Evolutionary conservation across 306 rosid genomes (phyloP), one percentile per base, ranked within the genome.

Genomic region (Sophora flavescens): DNA sequence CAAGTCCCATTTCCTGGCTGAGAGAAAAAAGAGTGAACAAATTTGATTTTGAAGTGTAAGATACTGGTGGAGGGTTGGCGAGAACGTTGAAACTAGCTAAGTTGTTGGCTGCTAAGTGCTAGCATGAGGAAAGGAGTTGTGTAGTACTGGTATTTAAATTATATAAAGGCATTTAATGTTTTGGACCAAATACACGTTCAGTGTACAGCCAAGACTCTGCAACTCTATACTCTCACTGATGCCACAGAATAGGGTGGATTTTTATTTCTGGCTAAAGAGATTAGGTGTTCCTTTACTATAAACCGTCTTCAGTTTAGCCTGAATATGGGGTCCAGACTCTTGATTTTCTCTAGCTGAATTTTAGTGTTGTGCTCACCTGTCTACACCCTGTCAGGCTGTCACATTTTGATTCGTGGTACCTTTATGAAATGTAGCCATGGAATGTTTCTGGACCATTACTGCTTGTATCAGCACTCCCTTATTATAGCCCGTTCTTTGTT

Each of bases 361-460:
- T n/a, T n/a, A n/a, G 47, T 22, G 35, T 3, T 56, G 63, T 57
- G 62, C n/a, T 1, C 18, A 5, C 68, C 6, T 5, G 38, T 8
- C 50, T 13, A 15, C 39, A 30, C 53, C 6, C 16, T 17, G 26
- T 53, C 22, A 22, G 22, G 22, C 22, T 53, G 36, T 22, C 22
- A 22, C 41, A 30, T 68, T 28, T 35, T 4, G 32, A 47, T 14
- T 28, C 42, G 4, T 13, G 8, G 22, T 22, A 22, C 58, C 30
- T 50, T 5, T 17, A 6, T 64, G 45, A 76, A 54, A 65, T 35
- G 35, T 63, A 17, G 17, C 26, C n/a, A 15, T 17, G 47, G 53
- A 47, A 54, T 74, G 13, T 75, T 67, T 59, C 65, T 74, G 30
- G 58, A 67, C 36, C 58, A 3, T 57, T 28, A 59, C 18, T 26